Conservation (phyloP, 2,329 filamentous ascomycete genomes). For the Epichloe bromicola region DNA sequence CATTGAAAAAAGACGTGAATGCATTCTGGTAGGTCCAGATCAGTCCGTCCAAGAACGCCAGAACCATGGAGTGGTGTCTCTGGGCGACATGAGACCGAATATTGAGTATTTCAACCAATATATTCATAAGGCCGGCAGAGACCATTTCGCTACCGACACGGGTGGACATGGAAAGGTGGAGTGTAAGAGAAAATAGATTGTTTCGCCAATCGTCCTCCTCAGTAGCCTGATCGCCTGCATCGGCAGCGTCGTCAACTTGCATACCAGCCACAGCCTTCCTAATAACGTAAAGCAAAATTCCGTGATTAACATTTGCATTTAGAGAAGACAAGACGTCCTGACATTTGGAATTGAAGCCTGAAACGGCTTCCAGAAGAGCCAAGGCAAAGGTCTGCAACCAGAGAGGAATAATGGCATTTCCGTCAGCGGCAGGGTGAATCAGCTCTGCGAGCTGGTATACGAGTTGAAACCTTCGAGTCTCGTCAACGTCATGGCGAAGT, state of each 20-base stretch:
- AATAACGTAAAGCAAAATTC: conserved; percentile 83
- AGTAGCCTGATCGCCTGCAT: conserved; percentile 47
- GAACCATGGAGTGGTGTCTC: conserved; percentile 68
- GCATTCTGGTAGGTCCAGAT: conserved; percentile 77
- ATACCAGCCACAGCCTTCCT: conserved; percentile 82
- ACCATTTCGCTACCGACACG: conserved; percentile 75
- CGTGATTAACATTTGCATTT: conserved; percentile 91
- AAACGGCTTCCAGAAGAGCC: conserved; percentile 71
- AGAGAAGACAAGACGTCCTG: conserved; percentile 80
- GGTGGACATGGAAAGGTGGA: conserved; percentile 62
- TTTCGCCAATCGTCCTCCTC: conserved; percentile 80
- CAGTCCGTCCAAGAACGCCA: conserved; percentile 79
- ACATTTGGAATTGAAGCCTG: conserved; percentile 62
- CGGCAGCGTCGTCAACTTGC: conserved; percentile 38
- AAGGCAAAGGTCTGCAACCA: conserved; percentile 75
- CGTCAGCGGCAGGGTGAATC: conserved; percentile 68
- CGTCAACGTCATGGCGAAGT: conserved; percentile 75
- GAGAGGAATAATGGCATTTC: conserved; percentile 53
- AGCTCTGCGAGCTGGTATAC: conserved; percentile 87
- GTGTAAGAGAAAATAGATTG: conserved; percentile 74
- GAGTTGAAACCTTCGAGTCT: conserved; percentile 77
- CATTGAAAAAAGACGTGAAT: conserved; percentile 73
- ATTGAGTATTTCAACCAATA: conserved; percentile 78
- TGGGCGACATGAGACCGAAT: conserved; percentile 72
- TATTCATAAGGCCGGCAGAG: conserved; percentile 75